Evolutionary conservation across 2,329 filamentous ascomycete species (phyloP).

Genomic region (Exophiala xenobiotica): DNA sequence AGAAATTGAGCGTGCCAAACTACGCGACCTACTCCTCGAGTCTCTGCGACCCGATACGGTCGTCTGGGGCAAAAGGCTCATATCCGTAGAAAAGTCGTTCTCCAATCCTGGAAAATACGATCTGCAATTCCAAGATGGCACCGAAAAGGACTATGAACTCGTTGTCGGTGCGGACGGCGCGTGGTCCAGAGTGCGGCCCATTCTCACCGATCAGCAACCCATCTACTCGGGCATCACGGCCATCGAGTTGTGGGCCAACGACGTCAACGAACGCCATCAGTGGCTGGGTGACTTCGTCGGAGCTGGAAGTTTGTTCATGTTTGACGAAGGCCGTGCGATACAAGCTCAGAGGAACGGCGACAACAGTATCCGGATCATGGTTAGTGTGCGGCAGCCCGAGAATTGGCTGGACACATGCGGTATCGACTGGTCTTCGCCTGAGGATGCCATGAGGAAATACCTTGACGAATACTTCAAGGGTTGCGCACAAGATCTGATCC

Average conservation of each 20-base stretch:
- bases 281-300: constrained; percentile 49
- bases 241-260: constrained; percentile 45
- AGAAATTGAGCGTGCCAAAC: constrained; percentile 54
- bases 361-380: constrained; percentile 46
- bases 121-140: constrained; percentile 15
- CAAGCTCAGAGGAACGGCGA: constrained; percentile 51
- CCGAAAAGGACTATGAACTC: constrained; percentile 34
- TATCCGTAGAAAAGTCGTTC: constrained; percentile 34
- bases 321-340: constrained; percentile 45
- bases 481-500: constrained; percentile 46
- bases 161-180: constrained; percentile 48
- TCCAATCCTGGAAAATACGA: constrained; percentile 9
- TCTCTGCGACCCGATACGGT: constrained; percentile 49
- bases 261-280: constrained; percentile 45
- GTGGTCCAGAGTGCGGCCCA: constrained; percentile 38
- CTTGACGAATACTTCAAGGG: constrained; percentile 40
- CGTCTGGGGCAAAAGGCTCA: constrained; percentile 49
- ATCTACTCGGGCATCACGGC: constrained; percentile 40
- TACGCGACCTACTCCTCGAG: constrained; percentile 48
- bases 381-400: constrained; percentile 40
- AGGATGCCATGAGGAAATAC: constrained; percentile 42
- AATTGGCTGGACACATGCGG: constrained; percentile 44
- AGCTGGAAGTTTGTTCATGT: constrained; percentile 49
- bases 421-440: constrained; percentile 45
- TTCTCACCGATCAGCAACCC: constrained; percentile 31